phyloP scores from a whole-genome alignment of 2,329 filamentous ascomycete genomes.

The Elsinoe ampelina region DNA sequence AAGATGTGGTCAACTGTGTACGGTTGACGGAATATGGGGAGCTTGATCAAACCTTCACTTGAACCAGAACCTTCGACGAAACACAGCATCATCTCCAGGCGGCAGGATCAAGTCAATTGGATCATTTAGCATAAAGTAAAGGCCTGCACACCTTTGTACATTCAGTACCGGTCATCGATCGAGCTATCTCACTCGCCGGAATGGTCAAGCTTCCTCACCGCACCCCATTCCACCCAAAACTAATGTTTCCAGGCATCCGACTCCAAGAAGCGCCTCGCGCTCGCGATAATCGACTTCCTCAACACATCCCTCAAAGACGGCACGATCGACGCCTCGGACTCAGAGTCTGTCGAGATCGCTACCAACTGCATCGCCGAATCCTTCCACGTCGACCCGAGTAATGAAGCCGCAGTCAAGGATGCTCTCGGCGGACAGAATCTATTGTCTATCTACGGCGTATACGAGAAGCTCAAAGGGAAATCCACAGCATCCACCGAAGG shows the following conservation, averaged over 20 bases:
- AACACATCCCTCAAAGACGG: conserved; percentile 75
- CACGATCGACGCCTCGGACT: conserved; percentile 77
- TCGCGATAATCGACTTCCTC: conserved; percentile 95
- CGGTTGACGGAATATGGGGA: background rate
- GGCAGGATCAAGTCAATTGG: background rate
- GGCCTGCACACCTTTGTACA: no score
- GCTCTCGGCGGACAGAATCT: conserved; percentile 82
- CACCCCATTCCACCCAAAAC: background rate
- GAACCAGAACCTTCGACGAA: conserved; percentile 5
- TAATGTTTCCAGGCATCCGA: conserved; percentile 28
- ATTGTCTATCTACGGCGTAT: conserved; percentile 84
- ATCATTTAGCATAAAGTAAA: no score
- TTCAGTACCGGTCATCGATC: no score
- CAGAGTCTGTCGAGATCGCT: conserved; percentile 88
- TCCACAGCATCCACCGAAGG: conserved; percentile 39
- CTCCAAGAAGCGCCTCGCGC: conserved; percentile 78
- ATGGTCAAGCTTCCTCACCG: background rate
- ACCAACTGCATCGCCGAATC: conserved; percentile 88
- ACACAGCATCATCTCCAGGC: background rate
- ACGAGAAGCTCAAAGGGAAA: conserved; percentile 82
- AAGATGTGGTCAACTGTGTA: background rate
- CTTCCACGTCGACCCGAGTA: conserved; percentile 85
- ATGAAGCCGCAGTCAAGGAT: conserved; percentile 61
- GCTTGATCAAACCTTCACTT: background rate
- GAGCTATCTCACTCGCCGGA: background rate